phyloP scores from a whole-genome alignment of 345 rosid genomes.

The Populus ilicifolia region DNA sequence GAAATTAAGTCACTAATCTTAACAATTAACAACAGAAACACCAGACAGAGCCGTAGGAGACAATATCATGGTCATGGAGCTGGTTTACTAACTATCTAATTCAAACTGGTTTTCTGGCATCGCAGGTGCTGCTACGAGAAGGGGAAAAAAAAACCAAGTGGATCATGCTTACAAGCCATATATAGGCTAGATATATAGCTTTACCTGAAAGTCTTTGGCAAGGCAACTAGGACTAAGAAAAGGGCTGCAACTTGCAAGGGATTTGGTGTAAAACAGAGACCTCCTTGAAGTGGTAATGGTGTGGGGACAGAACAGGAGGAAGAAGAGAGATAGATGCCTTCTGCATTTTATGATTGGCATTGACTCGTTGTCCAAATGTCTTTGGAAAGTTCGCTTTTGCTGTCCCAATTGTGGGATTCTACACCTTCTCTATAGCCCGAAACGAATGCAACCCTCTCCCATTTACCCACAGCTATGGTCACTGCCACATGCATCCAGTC shows the following conservation, averaged over 20 bases:
- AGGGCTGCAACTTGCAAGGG: not conserved
- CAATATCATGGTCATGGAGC: not conserved
- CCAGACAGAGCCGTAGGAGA: not conserved
- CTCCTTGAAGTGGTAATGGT: not conserved
- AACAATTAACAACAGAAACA: not conserved
- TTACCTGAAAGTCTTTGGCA: not conserved
- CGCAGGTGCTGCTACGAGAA: not conserved
- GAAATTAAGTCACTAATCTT: too few relatives aligned
- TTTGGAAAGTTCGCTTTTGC: conserved; percentile 46
- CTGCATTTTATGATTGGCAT: conserved; percentile 56
- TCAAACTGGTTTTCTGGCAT: not conserved
- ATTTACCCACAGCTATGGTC: not conserved
- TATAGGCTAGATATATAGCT: not conserved
- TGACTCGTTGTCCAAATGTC: conserved; percentile 47
- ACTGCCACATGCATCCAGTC: not conserved
- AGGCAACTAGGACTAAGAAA: not conserved
- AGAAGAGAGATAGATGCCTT: conserved; percentile 28
- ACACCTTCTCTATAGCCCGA: not conserved
- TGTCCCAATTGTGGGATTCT: conserved; percentile 30
- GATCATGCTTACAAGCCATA: too few relatives aligned
- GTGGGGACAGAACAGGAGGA: conserved; percentile 26
- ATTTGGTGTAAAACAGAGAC: not conserved
- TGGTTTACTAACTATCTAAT: too few relatives aligned
- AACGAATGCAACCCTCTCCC: not conserved
- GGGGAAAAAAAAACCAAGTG: not conserved